Evolutionary conservation across 2,329 filamentous ascomycete species (phyloP).

Genomic region (Aureobasidium sp.): DNA sequence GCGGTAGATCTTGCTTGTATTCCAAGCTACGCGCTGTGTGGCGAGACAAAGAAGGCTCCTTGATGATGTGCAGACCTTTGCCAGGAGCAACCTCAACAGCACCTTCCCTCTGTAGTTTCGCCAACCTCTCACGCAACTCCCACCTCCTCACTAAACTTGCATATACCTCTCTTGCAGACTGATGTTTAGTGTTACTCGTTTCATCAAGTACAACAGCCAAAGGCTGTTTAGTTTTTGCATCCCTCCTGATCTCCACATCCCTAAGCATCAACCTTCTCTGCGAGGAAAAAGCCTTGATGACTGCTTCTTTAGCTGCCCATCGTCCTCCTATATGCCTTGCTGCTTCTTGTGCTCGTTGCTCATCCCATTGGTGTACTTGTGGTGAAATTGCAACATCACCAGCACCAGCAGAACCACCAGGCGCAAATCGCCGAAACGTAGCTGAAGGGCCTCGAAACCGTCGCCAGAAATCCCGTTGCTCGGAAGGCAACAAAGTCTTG

Average conservation of each 20-base stretch:
- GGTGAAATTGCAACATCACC: no score
- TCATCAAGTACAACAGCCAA: slow-evolving; percentile 5
- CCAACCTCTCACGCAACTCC: neutral
- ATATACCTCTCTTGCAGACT: neutral
- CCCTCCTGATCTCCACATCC: slow-evolving; percentile 29
- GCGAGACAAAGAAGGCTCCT: neutral
- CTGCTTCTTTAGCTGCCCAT: slow-evolving; percentile 45
- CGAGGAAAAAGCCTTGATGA: slow-evolving; percentile 32
- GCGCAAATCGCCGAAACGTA: neutral
- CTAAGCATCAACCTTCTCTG: slow-evolving; percentile 24
- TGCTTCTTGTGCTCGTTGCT: neutral
- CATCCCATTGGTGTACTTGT: neutral
- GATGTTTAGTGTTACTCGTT: neutral
- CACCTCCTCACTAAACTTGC: neutral
- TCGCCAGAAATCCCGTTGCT: neutral
- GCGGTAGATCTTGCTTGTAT: no score
- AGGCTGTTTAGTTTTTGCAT: neutral
- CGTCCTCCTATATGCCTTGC: slow-evolving; percentile 18
- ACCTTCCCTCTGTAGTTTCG: neutral
- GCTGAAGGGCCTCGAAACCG: neutral
- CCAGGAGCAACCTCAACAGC: neutral
- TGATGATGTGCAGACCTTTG: neutral
- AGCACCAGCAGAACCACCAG: neutral
- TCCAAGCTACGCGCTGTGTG: neutral
- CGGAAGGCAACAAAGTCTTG: neutral